Base-by-base conservation (phyloP, 805 yeast species). In the Kodamaea hsintzibuensis region DNA sequence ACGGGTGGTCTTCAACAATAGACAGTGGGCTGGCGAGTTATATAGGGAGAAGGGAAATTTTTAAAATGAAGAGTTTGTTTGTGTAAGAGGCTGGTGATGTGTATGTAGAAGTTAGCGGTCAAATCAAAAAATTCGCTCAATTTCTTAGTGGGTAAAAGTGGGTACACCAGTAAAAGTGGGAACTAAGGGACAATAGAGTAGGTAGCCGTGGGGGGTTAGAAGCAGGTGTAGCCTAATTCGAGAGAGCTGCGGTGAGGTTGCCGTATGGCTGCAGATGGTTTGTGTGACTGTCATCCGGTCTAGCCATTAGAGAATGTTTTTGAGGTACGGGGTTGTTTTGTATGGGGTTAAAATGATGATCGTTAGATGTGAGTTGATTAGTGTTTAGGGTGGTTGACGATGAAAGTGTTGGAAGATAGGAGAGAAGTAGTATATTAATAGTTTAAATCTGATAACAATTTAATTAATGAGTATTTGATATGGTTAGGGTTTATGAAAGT, bases 101-200 rank as follows among this genome's bases (percentile, higher is more conserved):
- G 3, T 25, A 12, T 10, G n/a, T 12, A 30, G 35, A 30, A 30
- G 35, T 30, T 17, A 13, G 44, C 44, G 35, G 48, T 45, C 48
- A 45, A 45, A 45, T 45, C 48, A 45, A 18, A 45, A 33, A 45
- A 45, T 45, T 45, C 48, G 39, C 48, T 45, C 48, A 45, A 45
- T 27, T 18, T 45, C n/a, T 13, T 6, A 5, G 39, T 45, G 38
- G 38, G 47, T 44, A 44, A 19, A 44, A 13, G 13, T 25, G 19
- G 47, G 47, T 7, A 37, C 10, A 9, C 7, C n/a, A 9, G 35
- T 43, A 43, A 10, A 6, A 16, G 19, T 39, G 43, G 43, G 43
- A 6, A n/a, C 19, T 27, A 27, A 27, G 9, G 33, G 9, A 27
- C 33, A 27, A 27, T 27, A 27, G 33, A 9, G 33, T n/a, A n/a